A percentile compares a stretch with the other conserved stretches of the same genome.
Evolutionary conservation across 306 rosid genomes (phyloP).

Genomic region (Cicer arietinum): DNA sequence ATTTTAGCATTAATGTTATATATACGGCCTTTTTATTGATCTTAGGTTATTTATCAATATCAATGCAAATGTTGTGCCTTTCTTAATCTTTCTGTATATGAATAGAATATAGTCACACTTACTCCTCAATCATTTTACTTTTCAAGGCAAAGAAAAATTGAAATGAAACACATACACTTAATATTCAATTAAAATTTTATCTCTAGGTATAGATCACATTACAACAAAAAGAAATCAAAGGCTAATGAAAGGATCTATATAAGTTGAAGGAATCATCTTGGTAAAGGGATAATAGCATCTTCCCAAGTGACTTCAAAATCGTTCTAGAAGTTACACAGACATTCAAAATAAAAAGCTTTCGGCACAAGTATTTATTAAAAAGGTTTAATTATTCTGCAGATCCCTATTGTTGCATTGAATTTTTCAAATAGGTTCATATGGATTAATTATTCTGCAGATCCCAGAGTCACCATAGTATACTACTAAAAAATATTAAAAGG

Average conservation of each 20-base stretch:
- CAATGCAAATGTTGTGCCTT: background rate
- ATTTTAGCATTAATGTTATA: background rate
- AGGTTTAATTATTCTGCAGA: background rate
- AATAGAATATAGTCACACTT: constrained; percentile 11
- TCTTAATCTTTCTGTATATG: constrained; percentile 10
- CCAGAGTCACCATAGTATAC: too few species aligned
- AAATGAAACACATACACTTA: constrained; percentile 1
- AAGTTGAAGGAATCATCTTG: constrained; percentile 4
- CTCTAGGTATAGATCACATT: constrained; percentile 9
- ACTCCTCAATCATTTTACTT: constrained; percentile 7
- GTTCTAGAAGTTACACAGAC: background rate
- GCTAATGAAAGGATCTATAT: background rate
- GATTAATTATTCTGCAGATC: background rate
- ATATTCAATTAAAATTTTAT: constrained; percentile 10
- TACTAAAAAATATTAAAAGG: background rate
- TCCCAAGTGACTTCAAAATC: background rate
- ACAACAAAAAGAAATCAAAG: background rate
- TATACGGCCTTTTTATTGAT: background rate
- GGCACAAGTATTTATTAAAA: background rate
- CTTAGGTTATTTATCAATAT: constrained; percentile 17
- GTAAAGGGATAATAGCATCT: constrained; percentile 16
- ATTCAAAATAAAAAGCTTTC: background rate
- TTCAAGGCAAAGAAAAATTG: constrained; percentile 25
- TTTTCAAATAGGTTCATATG: constrained; percentile 5
- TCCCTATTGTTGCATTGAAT: background rate